Conservation (phyloP, 2,329 filamentous ascomycete species). For the Aspergillus versicolor region DNA sequence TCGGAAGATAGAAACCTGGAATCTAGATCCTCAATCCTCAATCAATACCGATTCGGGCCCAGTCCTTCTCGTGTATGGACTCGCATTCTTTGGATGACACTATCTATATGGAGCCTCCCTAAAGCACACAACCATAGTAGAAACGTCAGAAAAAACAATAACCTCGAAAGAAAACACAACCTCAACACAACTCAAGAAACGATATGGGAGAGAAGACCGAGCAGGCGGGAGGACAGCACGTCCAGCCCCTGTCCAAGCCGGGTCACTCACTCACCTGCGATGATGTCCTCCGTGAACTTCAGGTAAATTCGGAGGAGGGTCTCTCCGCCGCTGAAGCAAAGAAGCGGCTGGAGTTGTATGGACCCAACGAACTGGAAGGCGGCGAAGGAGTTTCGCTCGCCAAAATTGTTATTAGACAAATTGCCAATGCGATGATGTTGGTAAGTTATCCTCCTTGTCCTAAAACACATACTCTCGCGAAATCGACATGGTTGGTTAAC, state of each 20-base stretch:
- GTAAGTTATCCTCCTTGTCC: conserved; percentile 39
- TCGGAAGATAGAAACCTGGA: background rate
- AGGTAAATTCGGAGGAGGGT: conserved; percentile 58
- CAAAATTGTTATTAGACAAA: conserved; percentile 66
- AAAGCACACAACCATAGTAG: conserved; percentile 17
- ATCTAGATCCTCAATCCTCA: conserved; percentile 14
- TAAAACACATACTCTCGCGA: background rate
- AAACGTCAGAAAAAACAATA: conserved; percentile 5
- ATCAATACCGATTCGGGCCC: conserved; percentile 5
- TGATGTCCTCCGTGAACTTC: conserved; percentile 55
- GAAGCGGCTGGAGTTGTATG: conserved; percentile 56
- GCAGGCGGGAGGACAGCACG: background rate
- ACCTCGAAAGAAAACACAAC: background rate
- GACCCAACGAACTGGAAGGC: conserved; percentile 66
- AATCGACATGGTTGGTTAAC: background rate
- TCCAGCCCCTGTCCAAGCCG: conserved; percentile 55
- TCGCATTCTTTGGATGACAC: conserved; percentile 31
- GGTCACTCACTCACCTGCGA: conserved; percentile 62
- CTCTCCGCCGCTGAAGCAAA: conserved; percentile 56
- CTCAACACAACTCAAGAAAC: background rate
- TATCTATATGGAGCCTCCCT: conserved; percentile 35
- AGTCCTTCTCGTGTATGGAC: conserved; percentile 28
- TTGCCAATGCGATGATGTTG: conserved; percentile 69
- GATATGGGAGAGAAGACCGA: conserved; percentile 2
- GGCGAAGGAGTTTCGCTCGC: conserved; percentile 64